Conservation (phyloP, 1,284 basidiomycete genomes). For the Crepidotus sp. region DNA sequence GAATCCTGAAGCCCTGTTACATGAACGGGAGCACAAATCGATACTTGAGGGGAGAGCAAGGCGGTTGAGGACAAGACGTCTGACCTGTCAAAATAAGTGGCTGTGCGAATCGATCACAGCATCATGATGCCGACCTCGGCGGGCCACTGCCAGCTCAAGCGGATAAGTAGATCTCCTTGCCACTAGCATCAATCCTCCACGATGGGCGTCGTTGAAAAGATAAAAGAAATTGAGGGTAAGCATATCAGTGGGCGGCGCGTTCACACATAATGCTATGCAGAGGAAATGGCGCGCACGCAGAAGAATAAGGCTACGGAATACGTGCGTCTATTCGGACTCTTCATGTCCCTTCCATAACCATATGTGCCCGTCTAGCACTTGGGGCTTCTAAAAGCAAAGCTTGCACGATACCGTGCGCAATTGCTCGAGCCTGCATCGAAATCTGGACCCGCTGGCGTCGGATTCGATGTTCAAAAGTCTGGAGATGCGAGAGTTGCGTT, state of each 20-base stretch:
- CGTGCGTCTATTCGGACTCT: too few relatives aligned
- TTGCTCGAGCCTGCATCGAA: conserved; percentile 80
- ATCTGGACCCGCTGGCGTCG: conserved; percentile 74
- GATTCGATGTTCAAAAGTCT: conserved; percentile 87
- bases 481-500: conserved; percentile 90
- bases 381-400: conserved; percentile 81
- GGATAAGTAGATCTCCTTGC: too few relatives aligned
- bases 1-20: too few relatives aligned
- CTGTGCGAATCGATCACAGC: too few relatives aligned
- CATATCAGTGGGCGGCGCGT: background rate
- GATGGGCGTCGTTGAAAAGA: conserved; percentile 93
- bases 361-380: too few relatives aligned
- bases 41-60: too few relatives aligned
- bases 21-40: too few relatives aligned
- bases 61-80: too few relatives aligned
- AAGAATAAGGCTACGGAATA: conserved; percentile 94
- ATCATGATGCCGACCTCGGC: too few relatives aligned
- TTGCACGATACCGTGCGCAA: conserved; percentile 87
- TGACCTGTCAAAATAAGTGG: too few relatives aligned
- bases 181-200: conserved; percentile 18
- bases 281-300: conserved; percentile 93
- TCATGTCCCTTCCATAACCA: too few relatives aligned
- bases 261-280: conserved; percentile 32
- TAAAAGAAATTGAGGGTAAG: conserved; percentile 89
- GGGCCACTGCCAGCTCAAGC: too few relatives aligned